Percentiles rank a stretch among this genome's conserved stretches.
phyloP scores from a whole-genome alignment of 441 rosid genomes.

The Eruca vesicaria region DNA sequence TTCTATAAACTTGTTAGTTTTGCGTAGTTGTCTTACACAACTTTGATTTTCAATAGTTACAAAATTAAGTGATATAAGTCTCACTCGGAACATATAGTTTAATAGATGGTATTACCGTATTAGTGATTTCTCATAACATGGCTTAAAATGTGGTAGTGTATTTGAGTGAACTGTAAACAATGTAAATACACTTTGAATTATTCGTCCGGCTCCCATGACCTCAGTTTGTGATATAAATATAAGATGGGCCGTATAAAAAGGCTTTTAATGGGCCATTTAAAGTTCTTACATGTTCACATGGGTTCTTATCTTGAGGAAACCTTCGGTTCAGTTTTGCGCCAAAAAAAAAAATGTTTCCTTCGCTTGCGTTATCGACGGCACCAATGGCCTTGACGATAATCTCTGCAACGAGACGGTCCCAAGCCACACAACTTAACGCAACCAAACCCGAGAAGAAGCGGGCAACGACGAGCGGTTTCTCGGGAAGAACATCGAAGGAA shows the following conservation, averaged over 20 bases:
- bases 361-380: slow-evolving; percentile 18
- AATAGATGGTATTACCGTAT: not conserved
- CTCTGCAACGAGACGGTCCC: slow-evolving; percentile 14
- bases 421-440: slow-evolving; percentile 6
- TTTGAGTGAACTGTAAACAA: not conserved
- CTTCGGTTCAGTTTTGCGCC: not conserved
- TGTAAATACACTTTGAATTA: not conserved
- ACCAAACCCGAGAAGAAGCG: slow-evolving; percentile 3
- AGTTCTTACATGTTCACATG: not conserved
- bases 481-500: slow-evolving; percentile 37
- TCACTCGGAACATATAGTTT: not conserved
- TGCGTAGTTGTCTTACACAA: no score
- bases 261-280: not conserved
- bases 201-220: not conserved
- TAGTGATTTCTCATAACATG: no score
- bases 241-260: not conserved
- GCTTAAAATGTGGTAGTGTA: not conserved
- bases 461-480: slow-evolving; percentile 27
- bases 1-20: not conserved
- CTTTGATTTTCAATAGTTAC: not conserved
- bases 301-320: not conserved
- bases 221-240: not conserved
- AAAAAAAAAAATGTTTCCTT: slow-evolving; percentile 20
- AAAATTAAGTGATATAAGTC: not conserved
- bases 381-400: slow-evolving; percentile 2